Evolutionary conservation across 306 rosid genomes (phyloP).

Genomic region (Cajanus cajan): DNA sequence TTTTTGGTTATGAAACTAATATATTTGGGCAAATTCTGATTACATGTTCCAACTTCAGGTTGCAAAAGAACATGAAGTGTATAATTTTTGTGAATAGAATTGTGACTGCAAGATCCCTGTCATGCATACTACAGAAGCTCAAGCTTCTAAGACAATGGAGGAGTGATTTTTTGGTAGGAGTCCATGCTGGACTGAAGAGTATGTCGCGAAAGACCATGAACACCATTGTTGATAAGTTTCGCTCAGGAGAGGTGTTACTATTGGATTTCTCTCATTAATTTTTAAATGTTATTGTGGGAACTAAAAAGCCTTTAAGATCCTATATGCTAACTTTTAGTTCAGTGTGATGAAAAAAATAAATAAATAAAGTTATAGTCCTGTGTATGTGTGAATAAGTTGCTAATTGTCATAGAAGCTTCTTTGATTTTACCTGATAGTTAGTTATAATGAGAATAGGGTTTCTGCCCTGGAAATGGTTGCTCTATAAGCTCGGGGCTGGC

Average conservation of each 20-base stretch:
- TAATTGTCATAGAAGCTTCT: background rate
- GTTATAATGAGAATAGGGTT: background rate
- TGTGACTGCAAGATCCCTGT: constrained; percentile 80
- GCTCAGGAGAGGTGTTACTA: constrained; percentile 66
- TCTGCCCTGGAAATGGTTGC: background rate
- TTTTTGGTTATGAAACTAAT: constrained; percentile 24
- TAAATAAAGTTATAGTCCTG: background rate
- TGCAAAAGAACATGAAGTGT: constrained; percentile 69
- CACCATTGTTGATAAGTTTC: constrained; percentile 70
- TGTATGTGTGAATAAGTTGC: background rate
- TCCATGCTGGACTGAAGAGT: constrained; percentile 72
- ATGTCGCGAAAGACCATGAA: constrained; percentile 76
- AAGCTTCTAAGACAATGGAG: constrained; percentile 70
- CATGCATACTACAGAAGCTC: constrained; percentile 63
- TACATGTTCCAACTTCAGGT: constrained; percentile 51
- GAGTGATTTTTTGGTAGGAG: constrained; percentile 81
- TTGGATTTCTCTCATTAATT: constrained; percentile 1
- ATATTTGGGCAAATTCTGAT: constrained; percentile 16
- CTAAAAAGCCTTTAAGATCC: background rate
- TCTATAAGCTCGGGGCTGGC: background rate
- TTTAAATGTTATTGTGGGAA: constrained; percentile 8
- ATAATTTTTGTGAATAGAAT: constrained; percentile 90
- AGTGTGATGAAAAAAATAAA: constrained; percentile 3
- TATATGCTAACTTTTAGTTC: constrained; percentile 10
- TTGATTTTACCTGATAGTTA: background rate